Base-by-base conservation (phyloP, 78 protist species). In the Creolimax fragrantissima region DNA sequence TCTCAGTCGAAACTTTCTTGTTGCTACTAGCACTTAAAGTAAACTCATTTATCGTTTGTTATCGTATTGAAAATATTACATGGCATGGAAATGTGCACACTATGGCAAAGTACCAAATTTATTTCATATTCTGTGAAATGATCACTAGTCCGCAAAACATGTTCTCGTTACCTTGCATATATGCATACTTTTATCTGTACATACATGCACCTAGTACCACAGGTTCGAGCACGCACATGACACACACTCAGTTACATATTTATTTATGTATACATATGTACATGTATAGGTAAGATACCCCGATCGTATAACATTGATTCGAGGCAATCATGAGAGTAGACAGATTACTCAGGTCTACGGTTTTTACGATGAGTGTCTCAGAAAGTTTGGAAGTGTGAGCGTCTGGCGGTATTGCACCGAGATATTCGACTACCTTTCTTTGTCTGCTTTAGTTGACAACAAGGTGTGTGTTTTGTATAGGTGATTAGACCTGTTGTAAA, bases 301-400 rank as follows among this genome's bases (percentile, higher is more conserved):
- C 7, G 98, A 97, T 91, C 96, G 99, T 41, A 95, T 98, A 91
- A 96, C 98, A 32, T 95, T 99, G 39, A 95, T 99, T 81, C 96
- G 99, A 4, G 99, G 99, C n/a, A 99, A 99, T 94, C 99, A 99
- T 94, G 99, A 99, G 94, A 86, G 95, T 3, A 89, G 99, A 41
- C 99, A 99, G 74, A 99, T 99, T 93, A 98, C 99, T 2, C 99
- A 98, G 90, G 97, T 98, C 11, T 99, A 99, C 92, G 99, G 99
- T 24, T 99, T 99, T 94, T 99, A 98, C 93, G 99, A 99, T 89
- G 99, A 99, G 92, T 98, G 99, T 92, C 95, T 98, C 85, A 92
- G 99, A 47, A 99, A 99, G 91, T 99, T 96, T 91, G 99, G 99
- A 74, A 89, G 96, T 3, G 98, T 94, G 44, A 97, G 96, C n/a